Evolutionary conservation across 2,329 filamentous ascomycete genomes (phyloP).

Genomic region (Phialemonium atrogriseum): DNA sequence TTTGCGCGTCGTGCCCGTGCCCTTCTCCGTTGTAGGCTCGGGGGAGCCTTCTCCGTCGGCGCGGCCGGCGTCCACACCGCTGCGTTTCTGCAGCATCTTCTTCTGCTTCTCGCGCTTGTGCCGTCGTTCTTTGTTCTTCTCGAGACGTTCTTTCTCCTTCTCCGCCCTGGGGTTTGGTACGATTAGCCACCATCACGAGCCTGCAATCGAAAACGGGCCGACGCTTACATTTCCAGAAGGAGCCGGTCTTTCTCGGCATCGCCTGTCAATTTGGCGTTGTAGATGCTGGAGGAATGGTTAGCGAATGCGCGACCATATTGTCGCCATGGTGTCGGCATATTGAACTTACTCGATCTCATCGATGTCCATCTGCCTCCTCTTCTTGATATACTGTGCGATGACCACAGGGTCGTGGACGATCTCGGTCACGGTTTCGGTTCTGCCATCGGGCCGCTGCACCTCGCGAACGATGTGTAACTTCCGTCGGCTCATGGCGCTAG

Average conservation of each 20-base stretch:
- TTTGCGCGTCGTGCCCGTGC: constrained; percentile 71
- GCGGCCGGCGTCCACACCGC: constrained; percentile 19
- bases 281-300: constrained; percentile 34
- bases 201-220: neutral
- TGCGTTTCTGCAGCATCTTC: constrained; percentile 42
- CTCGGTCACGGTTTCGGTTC: constrained; percentile 53
- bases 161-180: constrained; percentile 43
- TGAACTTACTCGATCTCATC: constrained; percentile 67
- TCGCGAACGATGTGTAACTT: constrained; percentile 65
- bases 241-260: constrained; percentile 58
- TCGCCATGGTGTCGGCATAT: too few species aligned
- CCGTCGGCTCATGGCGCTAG: constrained; percentile 61
- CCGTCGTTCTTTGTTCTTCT: constrained; percentile 85
- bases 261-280: constrained; percentile 55
- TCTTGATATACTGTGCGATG: constrained; percentile 80
- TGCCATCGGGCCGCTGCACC: constrained; percentile 48
- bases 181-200: constrained; percentile 6
- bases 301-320: constrained; percentile 3
- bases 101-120: constrained; percentile 89
- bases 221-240: constrained; percentile 44
- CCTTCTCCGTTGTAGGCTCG: constrained; percentile 40
- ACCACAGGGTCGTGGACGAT: constrained; percentile 74
- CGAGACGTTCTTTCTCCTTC: constrained; percentile 71
- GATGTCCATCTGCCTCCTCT: constrained; percentile 57
- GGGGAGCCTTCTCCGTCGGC: constrained; percentile 41